These are phyloP conservation scores for Heliamphora pulchella DNA, from an alignment of 179 eudicot species.

Conservation along the genomic window DNA sequence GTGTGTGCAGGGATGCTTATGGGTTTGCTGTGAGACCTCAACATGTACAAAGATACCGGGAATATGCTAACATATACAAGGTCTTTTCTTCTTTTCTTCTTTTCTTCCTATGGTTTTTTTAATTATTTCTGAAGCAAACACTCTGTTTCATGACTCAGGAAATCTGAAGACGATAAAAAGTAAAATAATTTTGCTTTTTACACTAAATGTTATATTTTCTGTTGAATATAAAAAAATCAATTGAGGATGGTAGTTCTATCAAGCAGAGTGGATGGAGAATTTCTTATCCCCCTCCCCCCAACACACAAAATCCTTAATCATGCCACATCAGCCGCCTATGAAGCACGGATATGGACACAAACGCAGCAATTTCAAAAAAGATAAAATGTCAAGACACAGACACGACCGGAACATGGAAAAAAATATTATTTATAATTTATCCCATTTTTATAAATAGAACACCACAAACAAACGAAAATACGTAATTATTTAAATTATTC, in stretches of 20 bases:
- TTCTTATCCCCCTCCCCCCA: not conserved
- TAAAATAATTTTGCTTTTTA: not conserved
- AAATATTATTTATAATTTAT: too few species aligned
- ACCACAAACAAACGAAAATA: too few species aligned
- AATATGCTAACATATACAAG: conserved; percentile 93
- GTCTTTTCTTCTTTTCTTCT: conserved; percentile 22
- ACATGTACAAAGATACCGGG: conserved; percentile 88
- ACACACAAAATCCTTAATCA: too few species aligned
- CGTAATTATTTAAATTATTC: too few species aligned
- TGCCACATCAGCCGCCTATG: too few species aligned
- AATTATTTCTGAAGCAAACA: not conserved
- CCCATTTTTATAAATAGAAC: too few species aligned
- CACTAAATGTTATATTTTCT: not conserved
- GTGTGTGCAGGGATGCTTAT: conserved; percentile 77
- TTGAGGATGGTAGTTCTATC: not conserved
- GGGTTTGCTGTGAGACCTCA: conserved; percentile 98
- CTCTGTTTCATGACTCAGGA: not conserved
- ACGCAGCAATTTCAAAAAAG: too few species aligned
- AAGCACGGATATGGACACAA: too few species aligned
- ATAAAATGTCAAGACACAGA: too few species aligned
- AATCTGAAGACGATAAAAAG: not conserved
- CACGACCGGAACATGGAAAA: too few species aligned
- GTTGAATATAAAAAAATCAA: not conserved
- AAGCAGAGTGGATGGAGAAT: not conserved
- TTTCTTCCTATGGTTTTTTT: not conserved